Percentiles rank a stretch among this genome's conserved stretches.
Evolutionary conservation across 2,329 filamentous ascomycete genomes (phyloP).

Genomic region (Simplicillium aogashimaense): DNA sequence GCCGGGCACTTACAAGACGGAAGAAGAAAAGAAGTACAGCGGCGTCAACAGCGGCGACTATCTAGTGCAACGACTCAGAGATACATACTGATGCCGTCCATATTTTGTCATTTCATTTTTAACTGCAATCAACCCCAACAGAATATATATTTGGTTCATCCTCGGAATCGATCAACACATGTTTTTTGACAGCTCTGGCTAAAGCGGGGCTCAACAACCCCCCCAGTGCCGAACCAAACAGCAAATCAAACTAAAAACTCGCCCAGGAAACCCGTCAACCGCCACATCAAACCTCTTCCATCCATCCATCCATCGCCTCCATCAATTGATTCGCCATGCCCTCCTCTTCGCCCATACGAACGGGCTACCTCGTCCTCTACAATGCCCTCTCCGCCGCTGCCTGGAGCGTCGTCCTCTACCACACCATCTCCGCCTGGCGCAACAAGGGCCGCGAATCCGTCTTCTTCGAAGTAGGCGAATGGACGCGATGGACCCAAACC

Average conservation of each 20-base stretch:
- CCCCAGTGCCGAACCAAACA: too few relatives aligned
- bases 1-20: conserved; percentile 59
- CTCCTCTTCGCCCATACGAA: conserved; percentile 31
- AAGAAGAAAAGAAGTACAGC: conserved; percentile 67
- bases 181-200: too few relatives aligned
- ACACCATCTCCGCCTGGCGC: conserved; percentile 48
- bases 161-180: too few relatives aligned
- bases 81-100: conserved; percentile 65
- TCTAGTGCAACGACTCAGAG: conserved; percentile 63
- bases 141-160: too few relatives aligned
- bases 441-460: conserved; percentile 47
- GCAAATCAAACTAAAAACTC: too few relatives aligned
- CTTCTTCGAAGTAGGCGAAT: conserved; percentile 53
- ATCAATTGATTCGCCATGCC: not conserved
- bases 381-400: conserved; percentile 68
- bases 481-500: conserved; percentile 74
- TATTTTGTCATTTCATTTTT: too few relatives aligned
- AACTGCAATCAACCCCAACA: too few relatives aligned
- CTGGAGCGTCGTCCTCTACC: conserved; percentile 69
- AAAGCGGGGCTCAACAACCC: too few relatives aligned
- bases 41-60: conserved; percentile 75
- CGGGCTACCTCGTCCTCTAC: conserved; percentile 72
- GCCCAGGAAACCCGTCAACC: too few relatives aligned
- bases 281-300: too few relatives aligned
- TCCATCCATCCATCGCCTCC: not conserved